Evolutionary conservation across 2,329 filamentous ascomycete species (phyloP), one percentile per base, ranked within the genome.

Genomic region (Penicillium sp.): DNA sequence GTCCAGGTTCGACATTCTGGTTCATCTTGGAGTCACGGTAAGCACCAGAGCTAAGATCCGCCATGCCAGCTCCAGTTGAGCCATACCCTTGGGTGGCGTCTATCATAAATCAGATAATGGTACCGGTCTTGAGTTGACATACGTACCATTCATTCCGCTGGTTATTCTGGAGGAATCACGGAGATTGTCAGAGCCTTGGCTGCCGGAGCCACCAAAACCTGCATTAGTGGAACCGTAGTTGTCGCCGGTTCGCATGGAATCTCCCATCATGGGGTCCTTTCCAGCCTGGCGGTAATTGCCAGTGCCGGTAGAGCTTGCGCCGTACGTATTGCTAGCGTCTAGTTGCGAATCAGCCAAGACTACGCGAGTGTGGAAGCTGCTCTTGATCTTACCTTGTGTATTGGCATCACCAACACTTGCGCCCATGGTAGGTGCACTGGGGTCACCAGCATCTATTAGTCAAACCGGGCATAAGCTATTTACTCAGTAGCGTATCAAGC

Each of bases 151-250:
- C 47, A 35, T 35, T 20, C 47, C 31, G 47, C 11, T 35, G n/a
- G 31, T 25, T 28, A 49, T 48, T 31, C 11, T 48, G 28, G 45
- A 34, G n/a, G 54, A 47, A 35, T 61, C 64, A 14, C 53, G 38
- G 17, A 55, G 37, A 17, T 34, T 53, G 4, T 38, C 28, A 8
- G 58, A 42, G 42, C 52, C 53, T 37, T 54, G 39, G 10, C 51
- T 41, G 39, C 49, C 42, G 31, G 61, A 50, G 35, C 55, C 61
- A 5, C 50, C 53, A 2, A 50, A 31, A n/a, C 57, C 59, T n/a
- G 22, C n/a, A n/a, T 15, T 58, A 11, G 48, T 59, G 4, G 58
- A 55, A 5, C 41, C 47, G 11, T 61, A 47, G n/a, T 50, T 54
- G 28, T 57, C 37, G 1, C 38, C 25, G n/a, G 57, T 45, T 6